Conservation (phyloP, 139 green algal species). For the Coccomyxa sp. region DNA sequence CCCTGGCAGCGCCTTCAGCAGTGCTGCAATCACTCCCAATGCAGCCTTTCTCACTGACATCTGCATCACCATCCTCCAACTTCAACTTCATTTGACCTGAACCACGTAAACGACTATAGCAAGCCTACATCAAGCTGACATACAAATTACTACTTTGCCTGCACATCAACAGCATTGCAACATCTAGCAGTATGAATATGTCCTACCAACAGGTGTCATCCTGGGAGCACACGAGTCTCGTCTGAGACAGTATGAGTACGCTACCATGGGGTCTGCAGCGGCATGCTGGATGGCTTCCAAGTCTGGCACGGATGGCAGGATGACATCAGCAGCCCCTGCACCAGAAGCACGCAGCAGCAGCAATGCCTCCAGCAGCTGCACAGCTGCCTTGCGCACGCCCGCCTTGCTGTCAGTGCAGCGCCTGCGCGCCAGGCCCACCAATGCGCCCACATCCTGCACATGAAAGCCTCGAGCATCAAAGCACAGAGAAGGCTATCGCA, state of each 20-base stretch:
- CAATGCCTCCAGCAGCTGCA: constrained; percentile 61
- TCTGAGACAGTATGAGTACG: too few species aligned
- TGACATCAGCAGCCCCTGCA: constrained; percentile 3
- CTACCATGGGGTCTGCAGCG: constrained; percentile 54
- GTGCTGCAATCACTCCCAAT: constrained; percentile 34
- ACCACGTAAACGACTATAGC: too few species aligned
- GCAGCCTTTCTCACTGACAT: constrained; percentile 62
- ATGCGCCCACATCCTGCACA: constrained; percentile 38
- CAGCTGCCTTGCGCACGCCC: constrained; percentile 55
- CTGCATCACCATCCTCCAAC: too few species aligned
- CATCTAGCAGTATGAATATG: too few species aligned
- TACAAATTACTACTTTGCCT: too few species aligned
- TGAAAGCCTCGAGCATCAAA: too few species aligned
- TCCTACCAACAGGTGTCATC: too few species aligned
- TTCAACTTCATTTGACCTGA: too few species aligned
- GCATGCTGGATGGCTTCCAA: constrained; percentile 53
- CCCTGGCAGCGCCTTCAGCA: constrained; percentile 42
- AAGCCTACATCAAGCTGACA: too few species aligned
- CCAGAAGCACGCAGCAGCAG: constrained; percentile 41
- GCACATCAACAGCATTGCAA: too few species aligned
- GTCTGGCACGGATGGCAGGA: constrained; percentile 30
- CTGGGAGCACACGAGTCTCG: too few species aligned
- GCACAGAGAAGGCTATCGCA: too few species aligned
- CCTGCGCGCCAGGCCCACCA: constrained; percentile 38
- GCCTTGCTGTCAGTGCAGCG: constrained; percentile 66